Evolutionary conservation across 2,329 filamentous ascomycete genomes (phyloP), one percentile per base, ranked within the genome.

Genomic region (Conoideocrella luteorostrata): DNA sequence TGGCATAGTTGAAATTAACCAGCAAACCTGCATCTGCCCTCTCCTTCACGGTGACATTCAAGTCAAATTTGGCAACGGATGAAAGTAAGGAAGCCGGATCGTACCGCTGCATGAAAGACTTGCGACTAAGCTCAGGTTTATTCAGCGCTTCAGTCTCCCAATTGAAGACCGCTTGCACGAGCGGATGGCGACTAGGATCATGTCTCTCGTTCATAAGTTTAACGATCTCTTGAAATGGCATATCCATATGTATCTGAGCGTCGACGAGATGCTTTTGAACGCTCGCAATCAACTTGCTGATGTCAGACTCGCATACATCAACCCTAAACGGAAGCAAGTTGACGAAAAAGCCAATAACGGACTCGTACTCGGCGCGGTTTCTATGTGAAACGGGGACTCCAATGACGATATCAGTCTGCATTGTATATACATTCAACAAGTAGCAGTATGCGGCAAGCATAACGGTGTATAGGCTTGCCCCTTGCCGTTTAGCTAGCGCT

Each of bases 171-270:
- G 39, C 32, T 28, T 41, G 39, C 12, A 41, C 28, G 6, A 33
- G 39, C 12, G 39, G 39, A 29, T 41, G 39, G 10, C 39, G 39
- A 29, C 28, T 33, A 15, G 39, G 17, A 20, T 41, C 39, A 21
- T 41, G 39, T n/a, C 15, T 21, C 39, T 41, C 28, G 12, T 33
- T 15, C 12, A 33, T n/a, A 4, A 41, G 28, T 9, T 32, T 30
- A 4, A 21, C 23, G 17, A 41, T 41, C 11, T 41, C 39, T 18
- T 41, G 39, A 28, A 41, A 41, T 3, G 39, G 39, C 39, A 41
- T 32, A 18, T 41, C 39, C 39, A 41, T 41, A 21, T 41, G 39
- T 15, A 41, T 10, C 17, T 41, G 39, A 3, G 17, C 13, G 7
- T 41, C 39, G 17, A 41, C 28, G 5, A 41, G 28, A 12, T 33